Percentiles rank a stretch among this genome's conserved stretches.
These are phyloP conservation scores for Gnomoniopsis sp. DNA, from an alignment of 2,329 filamentous ascomycete species.

Conservation along the genomic window DNA sequence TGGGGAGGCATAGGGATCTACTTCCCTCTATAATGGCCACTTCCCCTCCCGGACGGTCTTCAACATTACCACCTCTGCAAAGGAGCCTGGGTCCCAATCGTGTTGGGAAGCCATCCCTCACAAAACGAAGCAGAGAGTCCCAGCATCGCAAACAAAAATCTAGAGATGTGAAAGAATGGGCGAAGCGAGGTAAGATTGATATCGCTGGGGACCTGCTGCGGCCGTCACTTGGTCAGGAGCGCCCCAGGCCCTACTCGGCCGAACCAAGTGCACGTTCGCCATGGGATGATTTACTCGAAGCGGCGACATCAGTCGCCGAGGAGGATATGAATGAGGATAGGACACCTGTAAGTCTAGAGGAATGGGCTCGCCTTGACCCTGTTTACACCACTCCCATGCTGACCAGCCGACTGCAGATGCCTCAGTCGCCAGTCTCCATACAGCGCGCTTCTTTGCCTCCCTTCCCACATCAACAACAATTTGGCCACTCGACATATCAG, in stretches of 20 bases:
- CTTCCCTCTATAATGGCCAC: conserved; percentile 78
- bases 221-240: conserved; percentile 58
- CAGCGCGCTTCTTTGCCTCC: conserved; percentile 61
- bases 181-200: conserved; percentile 56
- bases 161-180: conserved; percentile 63
- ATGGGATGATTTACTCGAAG: conserved; percentile 96
- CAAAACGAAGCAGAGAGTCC: conserved; percentile 69
- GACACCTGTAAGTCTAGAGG: conserved; percentile 65
- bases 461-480: conserved; percentile 39
- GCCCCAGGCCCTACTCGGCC: conserved; percentile 75
- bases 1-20: conserved; percentile 65
- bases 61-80: conserved; percentile 81
- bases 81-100: conserved; percentile 67
- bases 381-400: conserved; percentile 30
- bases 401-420: conserved; percentile 48
- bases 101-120: conserved; percentile 81
- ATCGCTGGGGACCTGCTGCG: conserved; percentile 54
- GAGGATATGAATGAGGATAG: conserved; percentile 89
- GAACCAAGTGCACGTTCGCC: conserved; percentile 79
- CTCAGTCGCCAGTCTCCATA: conserved; percentile 62
- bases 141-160: conserved; percentile 82
- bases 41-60: conserved; percentile 82
- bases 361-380: conserved; percentile 18
- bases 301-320: conserved; percentile 76
- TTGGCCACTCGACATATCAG: conserved; percentile 67